phyloP scores from a whole-genome alignment of 345 rosid species.

The Aurinia saxatilis region DNA sequence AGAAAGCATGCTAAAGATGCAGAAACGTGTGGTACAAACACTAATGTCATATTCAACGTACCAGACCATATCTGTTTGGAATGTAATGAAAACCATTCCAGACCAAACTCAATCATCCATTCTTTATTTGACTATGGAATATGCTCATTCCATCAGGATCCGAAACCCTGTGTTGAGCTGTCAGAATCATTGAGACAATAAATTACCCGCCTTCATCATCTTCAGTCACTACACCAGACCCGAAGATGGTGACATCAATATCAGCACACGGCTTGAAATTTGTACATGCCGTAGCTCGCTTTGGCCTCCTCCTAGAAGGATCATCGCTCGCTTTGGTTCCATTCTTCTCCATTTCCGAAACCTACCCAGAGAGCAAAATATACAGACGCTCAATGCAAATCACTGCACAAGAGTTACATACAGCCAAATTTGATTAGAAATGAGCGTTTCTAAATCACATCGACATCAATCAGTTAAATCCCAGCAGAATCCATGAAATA shows the following conservation, averaged over 20 bases:
- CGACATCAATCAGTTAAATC: too few relatives aligned
- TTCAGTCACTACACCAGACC: constrained; percentile 61
- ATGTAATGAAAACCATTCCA: constrained; percentile 46
- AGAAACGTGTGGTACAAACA: too few relatives aligned
- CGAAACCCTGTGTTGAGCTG: constrained; percentile 28
- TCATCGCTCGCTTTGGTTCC: constrained; percentile 16
- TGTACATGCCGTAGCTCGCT: constrained; percentile 73
- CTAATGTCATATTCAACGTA: constrained; percentile 19
- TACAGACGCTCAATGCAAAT: too few relatives aligned
- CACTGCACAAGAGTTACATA: too few relatives aligned
- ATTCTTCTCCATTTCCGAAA: too few relatives aligned
- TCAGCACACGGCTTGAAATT: constrained; percentile 59
- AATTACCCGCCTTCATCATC: constrained; percentile 59
- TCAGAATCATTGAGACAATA: constrained; percentile 37
- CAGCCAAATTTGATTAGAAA: too few relatives aligned
- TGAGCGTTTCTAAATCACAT: too few relatives aligned
- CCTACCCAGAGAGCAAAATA: too few relatives aligned
- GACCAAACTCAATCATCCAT: constrained; percentile 86
- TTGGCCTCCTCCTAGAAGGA: constrained; percentile 45
- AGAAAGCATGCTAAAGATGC: neutral
- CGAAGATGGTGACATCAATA: constrained; percentile 68
- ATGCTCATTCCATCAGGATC: constrained; percentile 43
- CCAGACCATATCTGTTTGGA: constrained; percentile 84
- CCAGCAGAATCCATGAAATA: too few relatives aligned
- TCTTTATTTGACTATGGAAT: constrained; percentile 62